Base-by-base conservation (phyloP, 306 rosid genomes). In the Gastrolobium villosum region DNA sequence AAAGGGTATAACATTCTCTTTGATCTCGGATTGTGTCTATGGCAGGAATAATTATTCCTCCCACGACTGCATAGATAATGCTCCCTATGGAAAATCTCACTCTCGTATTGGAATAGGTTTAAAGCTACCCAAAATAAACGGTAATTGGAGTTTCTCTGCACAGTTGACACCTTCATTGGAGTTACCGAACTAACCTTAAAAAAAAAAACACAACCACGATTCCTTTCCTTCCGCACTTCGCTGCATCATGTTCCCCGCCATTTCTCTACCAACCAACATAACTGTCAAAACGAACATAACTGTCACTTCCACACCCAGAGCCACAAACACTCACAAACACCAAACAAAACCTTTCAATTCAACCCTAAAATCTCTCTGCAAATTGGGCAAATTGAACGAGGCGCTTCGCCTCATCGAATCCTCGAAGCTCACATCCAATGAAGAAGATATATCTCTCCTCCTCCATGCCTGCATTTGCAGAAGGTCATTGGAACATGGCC, bases 401-500 rank as follows among this genome's bases (percentile, higher is more conserved):
- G 94, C 92, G 10, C 84, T 86, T 79, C 70, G 64, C 88, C 75
- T 88, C 1, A 80, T 88, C 41, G 79, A 87, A 81, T 82, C 90
- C 54, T 69, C 78, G 41, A 80, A 74, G 6, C 68, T 66, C 83
- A 39, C 65, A 6, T 53, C 65, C 74, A 65, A 72, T 62, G 63
- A 62, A n/a, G 67, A 76, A 28, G 79, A 78, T 31, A 34, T 63
- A 15, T 77, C 87, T 37, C 73, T 74, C 76, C 50, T 88, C 71
- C 90, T 90, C 73, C 89, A 88, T 49, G 66, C 86, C 10, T 88
- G 94, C 60, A 90, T 90, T 71, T 84, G 90, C 26, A 67, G 48
- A 39, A 83, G 30, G 71, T 88, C 92, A n/a, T 65, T 84, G 26
- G 77, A 78, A 8, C 89, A 87, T 62, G 94, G 89, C 73, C 88